Evolutionary conservation across 1,284 basidiomycete species (phyloP), one percentile per base, ranked within the genome.

Genomic region (Apiotrichum sp.): DNA sequence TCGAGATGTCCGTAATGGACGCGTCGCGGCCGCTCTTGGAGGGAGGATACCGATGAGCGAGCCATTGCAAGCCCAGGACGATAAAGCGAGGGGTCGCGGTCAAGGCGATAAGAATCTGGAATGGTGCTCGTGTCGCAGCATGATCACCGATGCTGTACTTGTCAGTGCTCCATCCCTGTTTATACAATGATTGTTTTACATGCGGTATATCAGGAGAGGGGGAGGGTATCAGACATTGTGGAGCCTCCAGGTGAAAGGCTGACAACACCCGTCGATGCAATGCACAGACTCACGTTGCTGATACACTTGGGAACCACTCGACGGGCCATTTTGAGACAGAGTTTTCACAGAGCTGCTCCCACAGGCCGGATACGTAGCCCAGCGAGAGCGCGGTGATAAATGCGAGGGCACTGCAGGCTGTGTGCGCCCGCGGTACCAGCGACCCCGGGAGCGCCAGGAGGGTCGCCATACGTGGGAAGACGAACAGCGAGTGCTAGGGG

Each of bases 301-400:
- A 93, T 3, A 96, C 92, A 3, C 88, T 91, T 6, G 91, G 92
- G 68, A 89, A 92, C 88, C 88, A 95, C 71, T 95, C 92, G 41
- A 92, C 77, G 0, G 92, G 92, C 71, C 87, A 95, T 22, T 84
- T 66, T 38, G 75, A 67, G 0, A 95, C 83, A 13, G 82, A 83
- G 70, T 96, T 96, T 79, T 89, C 91, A 52, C 93, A 90, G 38
- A 97, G 86, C 70, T 87, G 87, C 66, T 84, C 82, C 78, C 88
- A 96, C 69, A 95, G 88, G 10, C 89, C 80, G 3, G 80, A 50
- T 1, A 57, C 71, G 61, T 82, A 83, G 0, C 86, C 90, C 16
- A 91, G 65, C 11, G 80, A 56, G 36, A 97, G 80, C 1, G 92
- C 89, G 6, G 78, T 72, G 8, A 77, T 54, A 71, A 96, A 96